Base-by-base conservation (phyloP, 1,284 basidiomycete species). In the Heterobasidion occidentale region DNA sequence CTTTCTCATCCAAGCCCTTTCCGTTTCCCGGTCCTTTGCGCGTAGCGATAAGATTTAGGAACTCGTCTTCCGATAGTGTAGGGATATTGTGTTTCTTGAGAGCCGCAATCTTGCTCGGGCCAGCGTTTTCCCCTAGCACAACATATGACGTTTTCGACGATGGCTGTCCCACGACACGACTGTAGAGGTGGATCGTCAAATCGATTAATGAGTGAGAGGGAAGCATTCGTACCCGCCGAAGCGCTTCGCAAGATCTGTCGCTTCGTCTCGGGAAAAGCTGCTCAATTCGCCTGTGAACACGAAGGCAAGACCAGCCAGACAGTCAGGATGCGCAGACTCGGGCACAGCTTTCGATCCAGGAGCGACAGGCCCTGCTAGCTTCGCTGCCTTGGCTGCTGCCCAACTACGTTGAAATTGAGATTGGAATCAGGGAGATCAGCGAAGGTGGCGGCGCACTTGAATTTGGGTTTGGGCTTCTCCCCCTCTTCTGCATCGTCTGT, bases 221-320 rank as follows among this genome's bases (percentile, higher is more conserved):
- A n/a, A 9, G 42, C 19, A 9, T 36, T 42, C 90, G 61, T 57
- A 92, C 92, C 86, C 96, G 61, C 94, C 93, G 67, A 88, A 95
- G 6, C 94, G 90, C 71, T 98, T 98, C 0, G 90, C 95, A 2
- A 98, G 73, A 62, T 96, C 92, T 44, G 79, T 67, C 0, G 92
- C 90, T 64, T 98, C 94, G 7, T 98, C 94, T 36, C 96, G 82
- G 2, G 90, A 86, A 57, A 99, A 84, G 56, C 88, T 90, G 49
- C 80, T 82, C 50, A 99, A 74, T 65, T 99, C 95, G 11, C 96
- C 97, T 0, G 94, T 97, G 63, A 99, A 99, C 27, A 99, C 97
- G 63, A 99, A 89, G 0, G 93, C 82, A 27, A 99, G 77, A 0
- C 95, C 95, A 0, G 86, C 81, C 2, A 99, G 77, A 67, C 91